Conservation (phyloP, 2,329 filamentous ascomycete species). For the Fusarium chuoi region DNA sequence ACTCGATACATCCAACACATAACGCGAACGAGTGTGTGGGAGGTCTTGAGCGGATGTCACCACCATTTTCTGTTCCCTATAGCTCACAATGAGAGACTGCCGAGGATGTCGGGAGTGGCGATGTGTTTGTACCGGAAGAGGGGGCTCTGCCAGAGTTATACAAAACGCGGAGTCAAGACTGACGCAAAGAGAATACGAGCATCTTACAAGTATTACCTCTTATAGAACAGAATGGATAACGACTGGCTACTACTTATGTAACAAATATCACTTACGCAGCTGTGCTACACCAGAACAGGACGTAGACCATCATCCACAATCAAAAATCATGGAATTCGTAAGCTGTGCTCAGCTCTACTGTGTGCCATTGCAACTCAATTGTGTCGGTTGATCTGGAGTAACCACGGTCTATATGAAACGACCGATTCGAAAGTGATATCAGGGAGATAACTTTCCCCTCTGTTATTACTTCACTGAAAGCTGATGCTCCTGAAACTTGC, state of each 20-base stretch:
- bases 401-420: neutral
- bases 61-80: neutral
- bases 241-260: neutral
- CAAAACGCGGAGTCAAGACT: neutral
- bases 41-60: neutral
- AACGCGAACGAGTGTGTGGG: neutral
- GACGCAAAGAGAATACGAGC: neutral
- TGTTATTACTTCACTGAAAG: neutral
- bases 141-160: neutral
- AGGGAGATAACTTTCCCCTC: neutral
- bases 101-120: neutral
- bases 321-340: neutral
- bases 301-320: neutral
- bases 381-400: neutral
- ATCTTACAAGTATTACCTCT: neutral
- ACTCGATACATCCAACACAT: neutral
- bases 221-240: neutral
- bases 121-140: neutral
- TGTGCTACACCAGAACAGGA: neutral
- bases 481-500: neutral
- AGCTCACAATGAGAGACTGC: neutral
- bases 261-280: neutral
- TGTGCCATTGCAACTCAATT: neutral
- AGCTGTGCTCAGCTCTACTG: neutral
- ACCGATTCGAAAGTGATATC: neutral